Percentiles rank a stretch among this genome's conserved stretches.
These are phyloP conservation scores for Tieghemostelium lacteum DNA, from an alignment of 78 protist genomes.

Conservation along the genomic window DNA sequence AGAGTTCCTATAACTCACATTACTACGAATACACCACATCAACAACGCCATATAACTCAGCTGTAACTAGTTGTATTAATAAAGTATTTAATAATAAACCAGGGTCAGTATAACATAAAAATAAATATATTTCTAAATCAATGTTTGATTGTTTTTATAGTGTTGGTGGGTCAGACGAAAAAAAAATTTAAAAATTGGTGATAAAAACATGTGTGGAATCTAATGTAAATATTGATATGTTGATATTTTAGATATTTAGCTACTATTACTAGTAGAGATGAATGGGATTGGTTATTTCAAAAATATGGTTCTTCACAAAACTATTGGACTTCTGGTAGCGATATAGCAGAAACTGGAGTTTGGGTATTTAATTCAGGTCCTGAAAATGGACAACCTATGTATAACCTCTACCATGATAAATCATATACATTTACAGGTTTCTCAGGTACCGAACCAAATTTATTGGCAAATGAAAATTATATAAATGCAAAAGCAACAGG, in stretches of 20 bases:
- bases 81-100: too few relatives aligned
- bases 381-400: slow-evolving; percentile 10
- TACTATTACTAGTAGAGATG: slow-evolving; percentile 13
- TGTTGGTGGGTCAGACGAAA: too few relatives aligned
- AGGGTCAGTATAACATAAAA: too few relatives aligned
- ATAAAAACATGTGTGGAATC: too few relatives aligned
- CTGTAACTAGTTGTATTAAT: too few relatives aligned
- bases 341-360: neutral
- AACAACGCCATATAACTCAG: too few relatives aligned
- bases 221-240: too few relatives aligned
- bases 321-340: neutral
- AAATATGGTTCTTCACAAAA: neutral
- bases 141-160: too few relatives aligned
- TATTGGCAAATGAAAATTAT: slow-evolving; percentile 15
- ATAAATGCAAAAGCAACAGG: neutral
- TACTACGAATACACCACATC: too few relatives aligned
- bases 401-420: slow-evolving; percentile 37
- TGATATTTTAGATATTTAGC: slow-evolving; percentile 20
- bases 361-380: slow-evolving; percentile 13
- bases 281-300: slow-evolving; percentile 2
- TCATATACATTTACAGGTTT: slow-evolving; percentile 14
- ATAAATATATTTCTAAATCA: too few relatives aligned
- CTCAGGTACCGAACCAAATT: slow-evolving; percentile 22
- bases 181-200: too few relatives aligned
- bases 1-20: too few relatives aligned